Conservation (phyloP, 225 moss, liverwort and hornwort genomes). For the Rhytidiadelphus loreus region DNA sequence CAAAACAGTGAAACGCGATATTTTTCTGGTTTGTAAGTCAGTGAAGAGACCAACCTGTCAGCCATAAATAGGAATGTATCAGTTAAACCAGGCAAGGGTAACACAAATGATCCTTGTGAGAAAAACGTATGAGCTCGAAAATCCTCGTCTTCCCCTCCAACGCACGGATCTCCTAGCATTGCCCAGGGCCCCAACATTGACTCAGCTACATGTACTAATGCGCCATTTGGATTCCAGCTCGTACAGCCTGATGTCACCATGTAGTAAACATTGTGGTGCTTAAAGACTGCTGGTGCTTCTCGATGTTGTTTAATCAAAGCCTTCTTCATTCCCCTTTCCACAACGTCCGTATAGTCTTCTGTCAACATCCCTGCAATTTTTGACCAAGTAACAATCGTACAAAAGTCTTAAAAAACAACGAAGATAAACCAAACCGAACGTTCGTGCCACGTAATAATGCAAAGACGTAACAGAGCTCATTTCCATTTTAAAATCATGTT, state of each 20-base stretch:
- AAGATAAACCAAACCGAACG: background rate
- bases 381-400: background rate
- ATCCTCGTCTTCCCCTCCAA: slow-evolving; percentile 67
- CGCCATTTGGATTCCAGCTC: slow-evolving; percentile 75
- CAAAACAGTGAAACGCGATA: background rate
- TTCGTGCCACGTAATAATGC: background rate
- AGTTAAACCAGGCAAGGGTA: slow-evolving; percentile 73
- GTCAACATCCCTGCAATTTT: slow-evolving; percentile 50
- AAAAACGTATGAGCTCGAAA: slow-evolving; percentile 74
- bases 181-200: slow-evolving; percentile 93
- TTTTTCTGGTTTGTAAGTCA: background rate
- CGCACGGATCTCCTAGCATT: slow-evolving; percentile 76
- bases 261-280: slow-evolving; percentile 73
- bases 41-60: slow-evolving; percentile 38
- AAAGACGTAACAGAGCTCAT: background rate
- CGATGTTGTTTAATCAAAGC: slow-evolving; percentile 70
- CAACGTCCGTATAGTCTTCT: slow-evolving; percentile 68
- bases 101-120: slow-evolving; percentile 88
- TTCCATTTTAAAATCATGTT: background rate
- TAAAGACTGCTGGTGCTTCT: slow-evolving; percentile 94
- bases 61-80: slow-evolving; percentile 77
- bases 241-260: slow-evolving; percentile 97
- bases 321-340: slow-evolving; percentile 71
- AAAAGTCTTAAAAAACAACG: background rate
- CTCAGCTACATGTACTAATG: slow-evolving; percentile 80